phyloP scores from a whole-genome alignment of 495 filamentous ascomycete genomes.

The Opeltia flavorubescens region DNA sequence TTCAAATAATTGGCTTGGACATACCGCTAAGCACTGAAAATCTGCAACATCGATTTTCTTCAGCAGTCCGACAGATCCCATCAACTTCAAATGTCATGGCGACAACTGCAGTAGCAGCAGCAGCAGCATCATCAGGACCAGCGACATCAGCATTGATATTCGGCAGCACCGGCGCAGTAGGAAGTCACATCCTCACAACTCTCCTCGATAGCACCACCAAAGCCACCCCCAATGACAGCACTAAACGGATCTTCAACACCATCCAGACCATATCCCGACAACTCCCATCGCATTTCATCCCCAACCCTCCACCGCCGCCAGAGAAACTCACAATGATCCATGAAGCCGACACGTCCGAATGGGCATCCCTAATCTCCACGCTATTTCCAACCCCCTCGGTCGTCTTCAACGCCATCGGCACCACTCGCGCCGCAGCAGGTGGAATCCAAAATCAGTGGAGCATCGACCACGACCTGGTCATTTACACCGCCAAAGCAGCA shows the following conservation, averaged over 20 bases:
- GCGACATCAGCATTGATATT: conserved; percentile 34
- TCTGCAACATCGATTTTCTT: too few species aligned
- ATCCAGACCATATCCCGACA: conserved; percentile 47
- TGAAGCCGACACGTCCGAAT: conserved; percentile 23
- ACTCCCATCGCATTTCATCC: conserved; percentile 26
- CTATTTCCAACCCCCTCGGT: conserved; percentile 25
- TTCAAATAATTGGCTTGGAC: too few species aligned
- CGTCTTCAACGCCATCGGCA: conserved; percentile 35
- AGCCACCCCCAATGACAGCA: too few species aligned
- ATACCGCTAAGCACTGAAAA: too few species aligned
- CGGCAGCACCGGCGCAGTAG: conserved; percentile 43
- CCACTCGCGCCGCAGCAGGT: conserved; percentile 30
- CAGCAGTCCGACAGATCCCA: too few species aligned
- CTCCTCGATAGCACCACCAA: conserved; percentile 32
- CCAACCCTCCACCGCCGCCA: too few species aligned
- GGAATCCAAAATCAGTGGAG: conserved; percentile 32
- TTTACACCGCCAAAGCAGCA: conserved; percentile 32
- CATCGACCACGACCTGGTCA: conserved; percentile 36
- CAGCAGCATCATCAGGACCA: too few species aligned
- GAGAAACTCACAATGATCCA: conserved; percentile 32
- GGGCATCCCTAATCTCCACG: conserved; percentile 19
- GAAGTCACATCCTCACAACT: conserved; percentile 40
- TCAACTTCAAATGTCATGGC: too few species aligned
- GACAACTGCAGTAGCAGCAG: too few species aligned
- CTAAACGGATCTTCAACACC: too few species aligned